Evolutionary conservation across 257 asterid species (phyloP).

Genomic region (Capsicum pubescens): DNA sequence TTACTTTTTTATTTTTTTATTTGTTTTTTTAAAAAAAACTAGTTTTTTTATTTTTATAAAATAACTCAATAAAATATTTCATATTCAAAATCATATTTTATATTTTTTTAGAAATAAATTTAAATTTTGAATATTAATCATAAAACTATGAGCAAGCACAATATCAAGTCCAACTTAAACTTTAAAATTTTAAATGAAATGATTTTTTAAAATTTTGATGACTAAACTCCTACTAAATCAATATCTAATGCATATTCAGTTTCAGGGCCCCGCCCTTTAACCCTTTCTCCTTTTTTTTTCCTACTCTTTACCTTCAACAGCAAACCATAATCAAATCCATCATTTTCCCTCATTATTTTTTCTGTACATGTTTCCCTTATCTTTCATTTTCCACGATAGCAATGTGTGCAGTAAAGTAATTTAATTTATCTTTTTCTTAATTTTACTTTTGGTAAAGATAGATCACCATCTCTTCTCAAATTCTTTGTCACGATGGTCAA

Average conservation of each 20-base stretch:
- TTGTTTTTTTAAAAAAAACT: too few relatives aligned
- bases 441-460: neutral
- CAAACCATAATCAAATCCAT: constrained; percentile 8
- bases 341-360: constrained; percentile 14
- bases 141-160: too few relatives aligned
- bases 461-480: neutral
- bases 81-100: too few relatives aligned
- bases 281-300: too few relatives aligned
- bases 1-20: too few relatives aligned
- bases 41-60: too few relatives aligned
- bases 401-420: neutral
- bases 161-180: too few relatives aligned
- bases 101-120: too few relatives aligned
- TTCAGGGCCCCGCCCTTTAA: neutral
- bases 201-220: too few relatives aligned
- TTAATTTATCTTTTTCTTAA: neutral
- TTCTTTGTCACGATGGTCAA: neutral
- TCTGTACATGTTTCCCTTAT: neutral
- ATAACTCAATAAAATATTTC: too few relatives aligned
- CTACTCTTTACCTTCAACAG: neutral
- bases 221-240: neutral
- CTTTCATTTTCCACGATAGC: neutral
- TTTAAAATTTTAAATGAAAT: too few relatives aligned
- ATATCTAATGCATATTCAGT: neutral
- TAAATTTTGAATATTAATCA: too few relatives aligned